Evolutionary conservation across 2,329 filamentous ascomycete genomes (phyloP), one percentile per base, ranked within the genome.

Genomic region (Nigrospora sphaerica): DNA sequence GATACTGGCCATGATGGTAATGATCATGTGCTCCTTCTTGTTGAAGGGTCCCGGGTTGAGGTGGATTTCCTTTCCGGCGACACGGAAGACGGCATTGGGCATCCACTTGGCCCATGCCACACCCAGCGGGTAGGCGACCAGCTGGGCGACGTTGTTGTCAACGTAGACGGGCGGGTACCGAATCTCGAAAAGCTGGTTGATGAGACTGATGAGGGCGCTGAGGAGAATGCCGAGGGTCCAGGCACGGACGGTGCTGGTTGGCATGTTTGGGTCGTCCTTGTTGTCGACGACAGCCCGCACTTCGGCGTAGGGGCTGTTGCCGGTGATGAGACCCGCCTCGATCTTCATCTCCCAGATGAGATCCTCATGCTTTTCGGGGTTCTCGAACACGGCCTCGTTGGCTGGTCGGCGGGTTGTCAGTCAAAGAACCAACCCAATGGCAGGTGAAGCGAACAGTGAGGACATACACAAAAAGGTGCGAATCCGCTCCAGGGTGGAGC

Each of bases 1-100:
- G 13, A 76, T 74, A 58, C 84, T 83, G 46, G 82, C 78, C 75
- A 80, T 78, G 59, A 79, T 77, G 23, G 73, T 70, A 48, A 80
- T 75, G 42, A 80, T 60, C 66, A 77, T 70, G 56, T 81, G 78
- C 59, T 81, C 78, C 62, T 81, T 82, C 55, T 73, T 73, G 45
- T 73, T 75, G 57, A 81, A 81, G 4, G 13, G 13, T n/a, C 55
- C 57, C 1, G 56, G 57, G 34, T 58, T 60, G 2, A 67, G 51
- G 28, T 59, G 62, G 51, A 64, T 64, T 12, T 56, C 54, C 3
- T 51, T 49, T 2, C 64, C 66, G 52, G 61, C 74, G n/a, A 74
- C 54, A 1, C 64, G 74, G 52, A 81, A 68, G 31, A 71, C 70
- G 39, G 57, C 62, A 50, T 77, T 73, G 0, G 78, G 78, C 37